phyloP scores from a whole-genome alignment of 148 eudicot genomes.

The Oxyria digyna region DNA sequence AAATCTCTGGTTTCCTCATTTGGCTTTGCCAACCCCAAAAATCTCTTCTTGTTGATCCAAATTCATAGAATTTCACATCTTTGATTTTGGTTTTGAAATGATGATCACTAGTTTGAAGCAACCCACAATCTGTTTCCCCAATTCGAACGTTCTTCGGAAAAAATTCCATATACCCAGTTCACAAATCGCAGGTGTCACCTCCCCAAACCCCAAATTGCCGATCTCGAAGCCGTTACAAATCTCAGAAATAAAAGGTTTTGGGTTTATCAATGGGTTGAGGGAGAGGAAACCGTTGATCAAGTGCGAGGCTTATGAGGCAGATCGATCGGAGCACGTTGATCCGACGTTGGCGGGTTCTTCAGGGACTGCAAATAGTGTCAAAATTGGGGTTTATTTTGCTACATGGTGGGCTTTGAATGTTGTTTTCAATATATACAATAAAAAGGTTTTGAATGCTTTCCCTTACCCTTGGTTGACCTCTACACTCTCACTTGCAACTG shows the following conservation, averaged over 20 bases:
- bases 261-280: conserved; percentile 1
- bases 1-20: neutral
- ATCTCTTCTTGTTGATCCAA: neutral
- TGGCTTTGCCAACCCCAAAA: neutral
- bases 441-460: conserved; percentile 13
- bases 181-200: neutral
- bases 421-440: conserved; percentile 10
- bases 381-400: conserved; percentile 12
- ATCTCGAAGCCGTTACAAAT: neutral
- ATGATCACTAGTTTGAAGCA: conserved; percentile 11
- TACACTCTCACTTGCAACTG: conserved; percentile 10
- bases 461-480: conserved; percentile 13
- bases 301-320: conserved; percentile 12
- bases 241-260: conserved; percentile 5
- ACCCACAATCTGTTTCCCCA: conserved; percentile 2
- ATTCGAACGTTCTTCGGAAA: neutral
- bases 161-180: neutral
- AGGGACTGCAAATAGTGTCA: neutral
- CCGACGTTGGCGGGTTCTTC: neutral
- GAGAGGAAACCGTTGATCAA: conserved; percentile 5
- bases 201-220: neutral
- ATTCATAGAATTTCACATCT: neutral
- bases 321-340: conserved; percentile 10
- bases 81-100: neutral
- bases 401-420: conserved; percentile 14